These are phyloP conservation scores for Scedosporium boydii DNA, from an alignment of 2,329 filamentous ascomycete genomes.

Conservation along the genomic window DNA sequence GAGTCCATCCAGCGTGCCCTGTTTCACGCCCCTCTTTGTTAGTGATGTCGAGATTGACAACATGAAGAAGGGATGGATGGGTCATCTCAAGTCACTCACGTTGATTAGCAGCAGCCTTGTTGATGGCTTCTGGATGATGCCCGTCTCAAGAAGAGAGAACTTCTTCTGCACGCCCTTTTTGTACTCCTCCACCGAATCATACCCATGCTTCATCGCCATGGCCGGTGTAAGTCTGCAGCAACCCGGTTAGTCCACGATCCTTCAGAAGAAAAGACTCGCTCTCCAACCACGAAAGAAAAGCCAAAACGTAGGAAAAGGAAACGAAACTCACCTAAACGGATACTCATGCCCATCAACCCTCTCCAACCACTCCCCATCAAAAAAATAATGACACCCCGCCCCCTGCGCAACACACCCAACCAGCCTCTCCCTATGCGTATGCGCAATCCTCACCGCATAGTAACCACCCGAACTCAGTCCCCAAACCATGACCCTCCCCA, in stretches of 20 bases:
- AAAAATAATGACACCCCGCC: constrained; percentile 45
- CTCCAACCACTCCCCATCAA: constrained; percentile 44
- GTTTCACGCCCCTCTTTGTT: neutral
- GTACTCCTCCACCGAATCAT: constrained; percentile 44
- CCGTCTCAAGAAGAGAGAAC: constrained; percentile 53
- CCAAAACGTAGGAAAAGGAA: neutral
- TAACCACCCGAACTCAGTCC: constrained; percentile 58
- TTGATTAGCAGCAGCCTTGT: constrained; percentile 52
- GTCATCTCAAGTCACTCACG: constrained; percentile 24
- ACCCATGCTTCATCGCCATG: constrained; percentile 55
- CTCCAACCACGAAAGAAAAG: neutral
- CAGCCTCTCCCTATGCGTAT: constrained; percentile 50
- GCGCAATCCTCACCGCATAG: constrained; percentile 58
- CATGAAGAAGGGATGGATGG: neutral
- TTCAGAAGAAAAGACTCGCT: neutral
- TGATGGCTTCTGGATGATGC: constrained; percentile 45
- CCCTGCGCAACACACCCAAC: constrained; percentile 49
- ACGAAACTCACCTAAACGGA: constrained; percentile 39
- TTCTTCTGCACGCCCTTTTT: constrained; percentile 43
- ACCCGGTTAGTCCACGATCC: neutral
- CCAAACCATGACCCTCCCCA: constrained; percentile 49
- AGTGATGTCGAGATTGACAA: neutral
- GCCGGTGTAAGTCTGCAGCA: constrained; percentile 37
- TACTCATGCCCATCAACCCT: constrained; percentile 58
- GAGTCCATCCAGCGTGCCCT: constrained; percentile 53